A percentile compares a stretch with the other conserved stretches of the same genome.
phyloP scores from a whole-genome alignment of 2,329 filamentous ascomycete genomes.

The Trichothecium sympodiale region DNA sequence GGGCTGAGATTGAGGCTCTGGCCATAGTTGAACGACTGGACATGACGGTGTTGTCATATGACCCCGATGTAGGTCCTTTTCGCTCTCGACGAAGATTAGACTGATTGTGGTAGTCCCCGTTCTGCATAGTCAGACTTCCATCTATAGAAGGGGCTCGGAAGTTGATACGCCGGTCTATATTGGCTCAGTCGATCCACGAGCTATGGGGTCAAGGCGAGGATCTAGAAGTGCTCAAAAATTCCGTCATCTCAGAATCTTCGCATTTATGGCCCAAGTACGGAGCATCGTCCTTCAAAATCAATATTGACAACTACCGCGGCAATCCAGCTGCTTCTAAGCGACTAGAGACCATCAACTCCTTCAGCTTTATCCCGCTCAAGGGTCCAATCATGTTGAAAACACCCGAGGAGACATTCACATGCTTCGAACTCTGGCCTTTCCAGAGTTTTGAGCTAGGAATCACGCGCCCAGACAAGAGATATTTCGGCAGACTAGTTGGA shows the following conservation, averaged over 20 bases:
- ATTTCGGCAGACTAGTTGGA: conserved; percentile 63
- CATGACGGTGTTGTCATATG: conserved; percentile 66
- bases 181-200: conserved; percentile 76
- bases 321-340: conserved; percentile 54
- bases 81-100: background rate
- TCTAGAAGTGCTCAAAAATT: conserved; percentile 57
- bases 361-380: conserved; percentile 65
- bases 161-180: conserved; percentile 66
- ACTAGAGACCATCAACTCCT: conserved; percentile 68
- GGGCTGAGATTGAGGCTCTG: conserved; percentile 72
- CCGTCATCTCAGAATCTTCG: conserved; percentile 46
- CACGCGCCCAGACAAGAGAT: conserved; percentile 46
- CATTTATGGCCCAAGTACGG: conserved; percentile 58
- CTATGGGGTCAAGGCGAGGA: conserved; percentile 69
- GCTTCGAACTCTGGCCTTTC: conserved; percentile 72
- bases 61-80: conserved; percentile 49
- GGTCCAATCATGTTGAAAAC: conserved; percentile 69
- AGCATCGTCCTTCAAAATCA: conserved; percentile 66
- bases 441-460: conserved; percentile 35
- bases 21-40: conserved; percentile 57
- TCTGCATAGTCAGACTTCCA: conserved; percentile 64
- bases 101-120: conserved; percentile 56
- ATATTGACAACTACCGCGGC: conserved; percentile 70
- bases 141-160: conserved; percentile 52
- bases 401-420: conserved; percentile 62